phyloP scores from a whole-genome alignment of 2,329 filamentous ascomycete species.

The Fonsecaea monophora region DNA sequence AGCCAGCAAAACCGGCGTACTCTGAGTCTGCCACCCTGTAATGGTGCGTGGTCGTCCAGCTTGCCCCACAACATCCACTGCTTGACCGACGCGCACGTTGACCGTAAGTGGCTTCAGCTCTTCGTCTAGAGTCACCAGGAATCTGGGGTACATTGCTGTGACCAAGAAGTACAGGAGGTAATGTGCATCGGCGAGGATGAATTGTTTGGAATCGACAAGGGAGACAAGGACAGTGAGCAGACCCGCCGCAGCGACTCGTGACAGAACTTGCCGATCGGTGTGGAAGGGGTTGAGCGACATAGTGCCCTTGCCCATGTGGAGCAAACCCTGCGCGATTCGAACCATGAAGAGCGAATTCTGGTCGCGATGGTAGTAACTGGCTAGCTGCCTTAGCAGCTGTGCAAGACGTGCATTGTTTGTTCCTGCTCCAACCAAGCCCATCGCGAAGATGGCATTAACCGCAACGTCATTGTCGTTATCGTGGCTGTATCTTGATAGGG shows the following conservation, averaged over 20 bases:
- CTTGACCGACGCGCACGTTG: conserved; percentile 96
- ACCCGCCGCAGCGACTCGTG: conserved; percentile 86
- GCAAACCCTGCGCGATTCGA: conserved; percentile 91
- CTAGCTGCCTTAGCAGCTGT: conserved; percentile 90
- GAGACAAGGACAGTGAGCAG: conserved; percentile 88
- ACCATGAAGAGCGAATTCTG: conserved; percentile 99
- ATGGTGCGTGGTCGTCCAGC: conserved; percentile 98
- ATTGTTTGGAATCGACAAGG: conserved; percentile 94
- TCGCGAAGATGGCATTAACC: conserved; percentile 98
- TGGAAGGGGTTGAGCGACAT: conserved; percentile 98
- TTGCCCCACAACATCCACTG: conserved; percentile 96
- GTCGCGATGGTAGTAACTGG: conserved; percentile 97
- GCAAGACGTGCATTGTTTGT: conserved; percentile 98
- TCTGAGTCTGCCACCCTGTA: conserved; percentile 99
- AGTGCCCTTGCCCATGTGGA: conserved; percentile 99
- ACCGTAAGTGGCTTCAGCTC: conserved; percentile 91
- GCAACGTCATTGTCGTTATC: conserved; percentile 98
- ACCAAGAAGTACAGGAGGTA: conserved; percentile 98
- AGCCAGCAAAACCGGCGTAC: conserved; percentile 93
- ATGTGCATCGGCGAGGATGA: conserved; percentile 74
- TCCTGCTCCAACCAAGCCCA: conserved; percentile 94
- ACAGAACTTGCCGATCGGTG: conserved; percentile 94
- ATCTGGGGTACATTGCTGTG: conserved; percentile 94
- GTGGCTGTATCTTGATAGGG: conserved; percentile 94
- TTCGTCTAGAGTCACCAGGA: conserved; percentile 95